phyloP scores from a whole-genome alignment of 1,284 basidiomycete genomes.

The Cutaneotrichosporon dermatis region DNA sequence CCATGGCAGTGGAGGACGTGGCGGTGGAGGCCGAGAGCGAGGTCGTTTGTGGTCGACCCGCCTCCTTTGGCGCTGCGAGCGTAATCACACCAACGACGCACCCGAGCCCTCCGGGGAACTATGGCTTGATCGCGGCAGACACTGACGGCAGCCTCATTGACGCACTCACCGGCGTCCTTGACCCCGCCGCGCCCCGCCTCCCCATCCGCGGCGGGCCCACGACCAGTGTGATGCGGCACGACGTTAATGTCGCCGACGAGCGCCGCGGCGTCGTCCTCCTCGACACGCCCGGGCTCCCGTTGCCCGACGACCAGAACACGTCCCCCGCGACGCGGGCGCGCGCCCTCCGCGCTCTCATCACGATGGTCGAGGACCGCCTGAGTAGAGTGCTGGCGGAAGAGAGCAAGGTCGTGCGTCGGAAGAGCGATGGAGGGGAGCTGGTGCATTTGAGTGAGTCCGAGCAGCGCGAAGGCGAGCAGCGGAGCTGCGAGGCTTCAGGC shows the following conservation, averaged over 20 bases:
- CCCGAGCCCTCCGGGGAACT: too few species aligned
- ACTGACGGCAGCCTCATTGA: conserved; percentile 16
- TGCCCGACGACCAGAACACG: not conserved
- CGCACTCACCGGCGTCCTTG: conserved; percentile 15
- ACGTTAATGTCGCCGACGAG: conserved; percentile 4
- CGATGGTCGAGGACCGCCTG: conserved; percentile 39
- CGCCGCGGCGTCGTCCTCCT: conserved; percentile 19
- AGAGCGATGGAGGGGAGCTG: conserved; percentile 34
- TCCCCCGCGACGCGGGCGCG: conserved; percentile 14
- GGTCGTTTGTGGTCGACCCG: too few species aligned
- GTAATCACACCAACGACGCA: too few species aligned
- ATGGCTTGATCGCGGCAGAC: too few species aligned
- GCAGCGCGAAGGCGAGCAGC: too few species aligned
- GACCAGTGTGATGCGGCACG: conserved; percentile 13
- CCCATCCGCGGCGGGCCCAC: conserved; percentile 7
- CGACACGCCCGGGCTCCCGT: conserved; percentile 41
- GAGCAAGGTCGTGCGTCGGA: conserved; percentile 35
- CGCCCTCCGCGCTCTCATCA: conserved; percentile 30
- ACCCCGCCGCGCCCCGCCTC: conserved; percentile 8
- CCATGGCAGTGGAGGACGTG: too few species aligned
- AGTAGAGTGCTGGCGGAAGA: conserved; percentile 39
- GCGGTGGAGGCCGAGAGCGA: too few species aligned
- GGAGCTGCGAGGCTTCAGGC: too few species aligned
- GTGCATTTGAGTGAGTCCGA: conserved; percentile 44
- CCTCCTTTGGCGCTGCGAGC: too few species aligned